Evolutionary conservation across 192 early-diverging fungal species (phyloP).

Genomic region (Entomortierella lignicola): DNA sequence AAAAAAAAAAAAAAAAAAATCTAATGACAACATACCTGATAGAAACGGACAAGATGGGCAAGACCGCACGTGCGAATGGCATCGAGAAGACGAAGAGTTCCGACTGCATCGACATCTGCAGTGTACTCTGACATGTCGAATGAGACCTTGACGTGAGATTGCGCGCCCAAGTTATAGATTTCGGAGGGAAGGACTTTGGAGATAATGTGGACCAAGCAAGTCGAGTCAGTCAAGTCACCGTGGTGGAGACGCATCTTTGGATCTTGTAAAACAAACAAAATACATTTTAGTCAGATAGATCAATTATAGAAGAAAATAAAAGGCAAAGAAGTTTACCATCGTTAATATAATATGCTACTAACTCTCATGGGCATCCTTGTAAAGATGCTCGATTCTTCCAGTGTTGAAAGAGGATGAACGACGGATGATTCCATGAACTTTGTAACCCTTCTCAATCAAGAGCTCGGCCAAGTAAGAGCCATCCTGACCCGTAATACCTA

Average conservation of each 20-base stretch:
- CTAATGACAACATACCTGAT: slow-evolving; percentile 51
- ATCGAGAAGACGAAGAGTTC: slow-evolving; percentile 81
- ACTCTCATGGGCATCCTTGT: slow-evolving; percentile 75
- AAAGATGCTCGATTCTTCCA: slow-evolving; percentile 81
- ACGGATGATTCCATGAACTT: slow-evolving; percentile 83
- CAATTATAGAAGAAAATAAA: too few species aligned
- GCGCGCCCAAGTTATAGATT: slow-evolving; percentile 83
- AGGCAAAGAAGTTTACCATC: too few species aligned
- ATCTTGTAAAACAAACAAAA: too few species aligned
- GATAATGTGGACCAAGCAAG: slow-evolving; percentile 80
- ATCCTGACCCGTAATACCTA: slow-evolving; percentile 85
- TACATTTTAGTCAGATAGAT: too few species aligned
- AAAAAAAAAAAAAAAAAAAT: neutral
- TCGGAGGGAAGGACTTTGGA: slow-evolving; percentile 79
- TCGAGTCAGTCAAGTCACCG: slow-evolving; percentile 84
- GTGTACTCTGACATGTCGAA: slow-evolving; percentile 85
- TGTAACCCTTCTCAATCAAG: slow-evolving; percentile 78
- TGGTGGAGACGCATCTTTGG: slow-evolving; percentile 81
- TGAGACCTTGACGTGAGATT: slow-evolving; percentile 80
- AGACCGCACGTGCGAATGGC: slow-evolving; percentile 82
- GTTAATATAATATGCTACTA: slow-evolving; percentile 20
- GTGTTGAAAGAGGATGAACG: slow-evolving; percentile 87
- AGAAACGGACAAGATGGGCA: slow-evolving; percentile 68
- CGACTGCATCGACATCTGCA: slow-evolving; percentile 82
- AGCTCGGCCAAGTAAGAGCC: slow-evolving; percentile 82